Evolutionary conservation across 345 rosid species (phyloP).

Genomic region (Hirschfeldia incana): DNA sequence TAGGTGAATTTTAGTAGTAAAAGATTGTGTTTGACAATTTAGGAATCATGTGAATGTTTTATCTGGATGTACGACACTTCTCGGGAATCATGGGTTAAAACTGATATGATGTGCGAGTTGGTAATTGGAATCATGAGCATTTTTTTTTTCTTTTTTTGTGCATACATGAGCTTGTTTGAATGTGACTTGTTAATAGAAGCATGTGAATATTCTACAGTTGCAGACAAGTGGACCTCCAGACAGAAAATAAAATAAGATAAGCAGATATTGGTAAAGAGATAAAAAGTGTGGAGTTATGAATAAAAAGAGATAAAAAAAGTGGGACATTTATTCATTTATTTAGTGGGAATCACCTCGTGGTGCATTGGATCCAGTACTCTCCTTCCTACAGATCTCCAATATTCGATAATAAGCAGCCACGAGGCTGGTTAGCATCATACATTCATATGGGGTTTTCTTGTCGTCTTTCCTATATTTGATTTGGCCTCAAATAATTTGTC

Average conservation of each 20-base stretch:
- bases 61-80: too few relatives aligned
- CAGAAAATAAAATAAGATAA: conserved; percentile 11
- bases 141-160: too few relatives aligned
- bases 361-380: conserved; percentile 22
- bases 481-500: background rate
- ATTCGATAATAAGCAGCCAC: background rate
- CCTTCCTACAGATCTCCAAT: background rate
- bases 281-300: background rate
- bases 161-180: background rate
- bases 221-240: background rate
- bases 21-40: too few relatives aligned
- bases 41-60: too few relatives aligned
- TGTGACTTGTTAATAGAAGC: background rate
- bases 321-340: background rate
- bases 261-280: background rate
- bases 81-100: background rate
- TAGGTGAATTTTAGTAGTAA: too few relatives aligned
- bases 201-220: background rate
- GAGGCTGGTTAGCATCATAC: conserved; percentile 1
- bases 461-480: background rate
- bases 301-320: background rate
- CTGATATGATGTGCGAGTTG: background rate
- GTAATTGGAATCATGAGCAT: background rate
- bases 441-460: background rate
- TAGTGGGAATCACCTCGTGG: conserved; percentile 4